A percentile compares a stretch with the other conserved stretches of the same genome.
Conservation (phyloP, 768 basidiomycete species). For the Rhodosporidiobolus odoratus region DNA sequence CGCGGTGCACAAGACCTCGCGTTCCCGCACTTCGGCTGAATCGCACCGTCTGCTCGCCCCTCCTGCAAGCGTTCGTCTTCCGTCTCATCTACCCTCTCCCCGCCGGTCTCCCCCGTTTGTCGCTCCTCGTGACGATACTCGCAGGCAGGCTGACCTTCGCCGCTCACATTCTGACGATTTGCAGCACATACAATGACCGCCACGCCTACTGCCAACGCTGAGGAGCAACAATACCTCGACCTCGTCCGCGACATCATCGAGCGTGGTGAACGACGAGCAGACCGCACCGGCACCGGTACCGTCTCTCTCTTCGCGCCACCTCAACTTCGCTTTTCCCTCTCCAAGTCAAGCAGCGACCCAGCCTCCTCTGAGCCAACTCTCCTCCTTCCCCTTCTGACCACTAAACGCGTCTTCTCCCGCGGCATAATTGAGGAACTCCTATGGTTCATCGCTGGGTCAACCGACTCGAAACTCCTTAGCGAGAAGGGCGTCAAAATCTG, state of each 20-base stretch:
- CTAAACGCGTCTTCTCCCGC: constrained; percentile 85
- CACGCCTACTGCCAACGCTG: constrained; percentile 43
- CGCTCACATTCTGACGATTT: background rate
- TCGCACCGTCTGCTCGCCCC: background rate
- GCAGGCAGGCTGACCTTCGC: no score
- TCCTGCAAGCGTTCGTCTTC: background rate
- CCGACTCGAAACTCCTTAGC: constrained; percentile 70
- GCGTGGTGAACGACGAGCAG: constrained; percentile 70
- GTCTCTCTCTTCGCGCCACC: constrained; percentile 87
- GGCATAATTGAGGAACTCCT: constrained; percentile 90
- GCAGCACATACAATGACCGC: background rate
- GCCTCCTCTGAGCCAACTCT: constrained; percentile 36
- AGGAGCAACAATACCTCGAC: constrained; percentile 82
- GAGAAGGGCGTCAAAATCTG: constrained; percentile 88
- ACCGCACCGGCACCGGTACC: constrained; percentile 93
- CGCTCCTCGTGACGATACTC: no score
- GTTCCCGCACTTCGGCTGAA: constrained; percentile 1
- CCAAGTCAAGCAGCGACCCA: constrained; percentile 28
- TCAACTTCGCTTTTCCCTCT: constrained; percentile 79
- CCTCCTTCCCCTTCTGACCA: constrained; percentile 82
- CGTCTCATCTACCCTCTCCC: background rate
- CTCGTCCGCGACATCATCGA: constrained; percentile 72
- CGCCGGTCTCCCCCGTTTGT: background rate
- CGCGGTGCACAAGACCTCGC: background rate
- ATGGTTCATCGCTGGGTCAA: constrained; percentile 84